Evolutionary conservation across 2,329 filamentous ascomycete genomes (phyloP).

Genomic region (Fusarium coffeatum): DNA sequence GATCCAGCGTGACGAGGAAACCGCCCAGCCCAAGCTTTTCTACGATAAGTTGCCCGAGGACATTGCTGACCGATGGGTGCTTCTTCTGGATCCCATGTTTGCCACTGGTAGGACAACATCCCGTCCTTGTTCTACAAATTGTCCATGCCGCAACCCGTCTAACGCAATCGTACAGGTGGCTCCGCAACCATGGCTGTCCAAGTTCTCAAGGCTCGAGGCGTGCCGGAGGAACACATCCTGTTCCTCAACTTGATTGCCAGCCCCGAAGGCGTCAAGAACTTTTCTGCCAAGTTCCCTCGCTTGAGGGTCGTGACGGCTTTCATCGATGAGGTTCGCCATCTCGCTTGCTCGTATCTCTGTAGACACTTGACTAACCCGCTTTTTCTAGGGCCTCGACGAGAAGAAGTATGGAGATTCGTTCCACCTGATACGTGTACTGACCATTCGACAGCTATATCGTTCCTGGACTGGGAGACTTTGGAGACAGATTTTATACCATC

Average conservation of each 20-base stretch:
- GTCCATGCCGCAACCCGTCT: conserved; percentile 8
- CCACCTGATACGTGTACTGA: conserved; percentile 50
- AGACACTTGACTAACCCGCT: conserved; percentile 34
- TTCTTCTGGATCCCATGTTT: conserved; percentile 98
- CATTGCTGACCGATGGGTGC: conserved; percentile 91
- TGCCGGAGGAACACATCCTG: conserved; percentile 93
- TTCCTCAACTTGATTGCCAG: conserved; percentile 99
- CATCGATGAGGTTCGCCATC: conserved; percentile 76
- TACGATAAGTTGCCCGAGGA: conserved; percentile 98
- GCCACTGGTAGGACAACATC: conserved; percentile 76
- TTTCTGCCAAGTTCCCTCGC: conserved; percentile 88
- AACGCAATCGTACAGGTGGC: conserved; percentile 69
- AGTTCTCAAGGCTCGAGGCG: conserved; percentile 87
- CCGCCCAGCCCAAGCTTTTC: conserved; percentile 89
- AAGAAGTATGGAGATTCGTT: conserved; percentile 77
- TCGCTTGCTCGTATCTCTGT: not conserved
- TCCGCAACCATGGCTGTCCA: conserved; percentile 98
- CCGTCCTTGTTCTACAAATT: conserved; percentile 1
- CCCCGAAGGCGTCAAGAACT: conserved; percentile 89
- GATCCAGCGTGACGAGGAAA: conserved; percentile 97
- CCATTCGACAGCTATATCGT: conserved; percentile 82
- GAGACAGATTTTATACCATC: conserved; percentile 94
- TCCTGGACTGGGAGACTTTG: conserved; percentile 93
- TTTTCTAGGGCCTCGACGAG: conserved; percentile 81
- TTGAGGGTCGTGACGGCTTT: conserved; percentile 95